Evolutionary conservation across 257 asterid species (phyloP).

Genomic region (Solanum peruvianum): DNA sequence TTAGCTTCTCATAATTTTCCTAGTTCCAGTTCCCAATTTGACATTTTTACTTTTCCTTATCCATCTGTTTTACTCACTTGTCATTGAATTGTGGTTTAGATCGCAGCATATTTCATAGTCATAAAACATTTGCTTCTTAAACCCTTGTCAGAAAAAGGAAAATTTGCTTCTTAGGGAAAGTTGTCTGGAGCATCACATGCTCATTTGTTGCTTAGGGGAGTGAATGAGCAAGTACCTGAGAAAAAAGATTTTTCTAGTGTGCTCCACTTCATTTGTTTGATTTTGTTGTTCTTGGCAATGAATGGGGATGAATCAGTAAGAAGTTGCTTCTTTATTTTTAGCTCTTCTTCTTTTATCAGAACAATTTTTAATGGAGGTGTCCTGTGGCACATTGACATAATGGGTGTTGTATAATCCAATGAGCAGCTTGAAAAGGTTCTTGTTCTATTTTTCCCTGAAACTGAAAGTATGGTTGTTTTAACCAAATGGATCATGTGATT

Average conservation of each 20-base stretch:
- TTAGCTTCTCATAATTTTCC: not conserved
- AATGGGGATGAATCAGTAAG: not conserved
- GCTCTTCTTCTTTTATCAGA: not conserved
- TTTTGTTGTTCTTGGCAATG: not conserved
- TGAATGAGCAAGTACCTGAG: not conserved
- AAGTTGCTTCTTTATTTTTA: not conserved
- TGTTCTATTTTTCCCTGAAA: not conserved
- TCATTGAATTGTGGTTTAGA: not conserved
- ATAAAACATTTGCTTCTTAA: not conserved
- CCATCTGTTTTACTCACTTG: not conserved
- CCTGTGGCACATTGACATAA: not conserved
- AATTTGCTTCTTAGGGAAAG: not conserved
- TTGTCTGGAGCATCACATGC: not conserved
- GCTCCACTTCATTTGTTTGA: not conserved
- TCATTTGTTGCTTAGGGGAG: not conserved
- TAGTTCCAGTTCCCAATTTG: not conserved
- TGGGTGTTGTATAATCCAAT: not conserved
- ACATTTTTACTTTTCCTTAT: not conserved
- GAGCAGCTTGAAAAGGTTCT: not conserved
- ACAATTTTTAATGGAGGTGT: not conserved
- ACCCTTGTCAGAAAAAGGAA: not conserved
- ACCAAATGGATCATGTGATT: not conserved
- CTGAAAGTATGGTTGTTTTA: not conserved
- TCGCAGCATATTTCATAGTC: not conserved
- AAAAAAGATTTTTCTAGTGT: not conserved